phyloP scores from a whole-genome alignment of 176 grass and related monocot genomes.

The Puccinellia tenuiflora region DNA sequence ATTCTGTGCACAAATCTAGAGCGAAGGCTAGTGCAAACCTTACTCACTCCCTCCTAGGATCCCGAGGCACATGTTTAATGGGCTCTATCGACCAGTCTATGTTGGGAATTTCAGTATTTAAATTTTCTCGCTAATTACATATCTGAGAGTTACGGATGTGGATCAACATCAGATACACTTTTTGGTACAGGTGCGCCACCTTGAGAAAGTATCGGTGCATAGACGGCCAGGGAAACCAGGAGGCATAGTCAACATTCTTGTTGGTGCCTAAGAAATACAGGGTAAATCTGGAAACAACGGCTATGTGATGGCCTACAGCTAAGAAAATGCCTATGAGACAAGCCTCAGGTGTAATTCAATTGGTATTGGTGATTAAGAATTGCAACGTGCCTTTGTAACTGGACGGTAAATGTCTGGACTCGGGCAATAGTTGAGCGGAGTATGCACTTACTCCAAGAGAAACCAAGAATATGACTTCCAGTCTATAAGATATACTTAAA shows the following conservation, averaged over 20 bases:
- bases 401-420: not conserved
- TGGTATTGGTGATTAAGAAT: not conserved
- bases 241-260: not conserved
- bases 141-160: not conserved
- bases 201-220: not conserved
- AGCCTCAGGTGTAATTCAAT: not conserved
- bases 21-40: not conserved
- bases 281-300: constrained; percentile 7
- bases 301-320: not conserved
- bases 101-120: not conserved
- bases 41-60: not conserved
- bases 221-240: not conserved
- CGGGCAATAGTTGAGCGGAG: not conserved
- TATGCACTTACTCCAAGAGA: not conserved
- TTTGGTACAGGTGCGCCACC: not conserved
- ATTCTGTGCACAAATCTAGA: not conserved
- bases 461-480: not conserved
- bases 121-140: not conserved
- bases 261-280: not conserved
- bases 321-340: not conserved
- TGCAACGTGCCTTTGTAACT: not conserved
- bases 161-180: not conserved
- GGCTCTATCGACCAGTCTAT: not conserved
- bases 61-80: not conserved
- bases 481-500: not conserved